Evolutionary conservation across 2,329 filamentous ascomycete species (phyloP).

Genomic region (Ophidiomyces ophidiicola): DNA sequence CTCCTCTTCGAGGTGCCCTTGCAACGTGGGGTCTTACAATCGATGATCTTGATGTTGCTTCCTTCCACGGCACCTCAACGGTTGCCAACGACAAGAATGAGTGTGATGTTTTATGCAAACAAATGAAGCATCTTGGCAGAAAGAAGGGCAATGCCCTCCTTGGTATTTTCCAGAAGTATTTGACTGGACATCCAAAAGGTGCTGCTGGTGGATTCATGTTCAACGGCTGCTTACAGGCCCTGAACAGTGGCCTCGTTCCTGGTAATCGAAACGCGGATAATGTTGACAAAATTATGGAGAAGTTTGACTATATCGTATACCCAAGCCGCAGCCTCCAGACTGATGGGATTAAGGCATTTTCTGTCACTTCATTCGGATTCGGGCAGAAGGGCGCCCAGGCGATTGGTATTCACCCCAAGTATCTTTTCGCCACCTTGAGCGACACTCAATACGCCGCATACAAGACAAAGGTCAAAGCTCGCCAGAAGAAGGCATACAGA

Average conservation of each 20-base stretch:
- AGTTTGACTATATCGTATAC: slow-evolving; percentile 96
- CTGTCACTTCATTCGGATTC: slow-evolving; percentile 97
- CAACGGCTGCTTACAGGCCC: slow-evolving; percentile 91
- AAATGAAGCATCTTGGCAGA: slow-evolving; percentile 86
- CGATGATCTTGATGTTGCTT: slow-evolving; percentile 87
- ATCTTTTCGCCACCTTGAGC: slow-evolving; percentile 89
- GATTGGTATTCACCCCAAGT: slow-evolving; percentile 92
- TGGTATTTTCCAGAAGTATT: slow-evolving; percentile 98
- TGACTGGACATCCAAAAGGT: slow-evolving; percentile 98
- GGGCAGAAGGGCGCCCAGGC: slow-evolving; percentile 97
- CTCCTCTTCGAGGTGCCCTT: slow-evolving; percentile 85
- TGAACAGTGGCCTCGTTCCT: slow-evolving; percentile 86
- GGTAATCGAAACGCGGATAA: slow-evolving; percentile 98
- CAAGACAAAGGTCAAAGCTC: slow-evolving; percentile 73
- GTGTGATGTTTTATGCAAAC: slow-evolving; percentile 91
- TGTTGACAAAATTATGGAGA: slow-evolving; percentile 88
- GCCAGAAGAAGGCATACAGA: slow-evolving; percentile 97
- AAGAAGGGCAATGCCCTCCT: slow-evolving; percentile 92
- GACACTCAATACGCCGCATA: slow-evolving; percentile 70
- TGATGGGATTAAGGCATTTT: slow-evolving; percentile 96
- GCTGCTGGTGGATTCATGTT: slow-evolving; percentile 99
- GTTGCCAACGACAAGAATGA: slow-evolving; percentile 99
- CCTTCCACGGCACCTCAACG: slow-evolving; percentile 97
- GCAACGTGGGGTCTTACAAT: slow-evolving; percentile 97
- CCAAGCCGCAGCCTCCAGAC: slow-evolving; percentile 92